Conservation (phyloP, 2,329 filamentous ascomycete species). For the Fusarium graminum region DNA sequence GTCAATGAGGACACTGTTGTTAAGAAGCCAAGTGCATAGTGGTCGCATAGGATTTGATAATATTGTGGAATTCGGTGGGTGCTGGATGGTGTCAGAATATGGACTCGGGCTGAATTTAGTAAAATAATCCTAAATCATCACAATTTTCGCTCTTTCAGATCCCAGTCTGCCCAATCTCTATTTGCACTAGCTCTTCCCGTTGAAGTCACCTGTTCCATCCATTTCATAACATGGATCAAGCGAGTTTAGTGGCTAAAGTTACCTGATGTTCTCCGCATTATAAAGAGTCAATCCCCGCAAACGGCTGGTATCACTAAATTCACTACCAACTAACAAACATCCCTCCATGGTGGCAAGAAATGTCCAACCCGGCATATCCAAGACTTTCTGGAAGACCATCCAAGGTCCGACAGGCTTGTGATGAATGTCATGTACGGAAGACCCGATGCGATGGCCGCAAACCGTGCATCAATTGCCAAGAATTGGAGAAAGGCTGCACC, state of each 20-base stretch:
- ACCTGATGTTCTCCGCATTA: constrained; percentile 13
- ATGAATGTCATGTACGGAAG: constrained; percentile 50
- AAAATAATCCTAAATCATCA: neutral
- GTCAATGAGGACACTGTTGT: constrained; percentile 35
- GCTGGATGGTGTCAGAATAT: neutral
- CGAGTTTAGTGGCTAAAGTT: too few relatives aligned
- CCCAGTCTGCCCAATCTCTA: neutral
- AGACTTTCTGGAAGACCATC: neutral
- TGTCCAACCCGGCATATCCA: neutral
- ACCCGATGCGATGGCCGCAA: constrained; percentile 49
- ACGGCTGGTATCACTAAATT: neutral
- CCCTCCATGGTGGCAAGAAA: neutral
- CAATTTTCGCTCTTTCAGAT: neutral
- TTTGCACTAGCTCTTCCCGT: neutral
- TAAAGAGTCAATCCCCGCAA: constrained; percentile 26
- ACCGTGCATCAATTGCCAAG: constrained; percentile 49
- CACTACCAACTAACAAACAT: neutral
- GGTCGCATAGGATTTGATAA: neutral
- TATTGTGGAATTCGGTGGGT: neutral
- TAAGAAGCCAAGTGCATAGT: constrained; percentile 3
- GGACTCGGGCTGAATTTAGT: neutral
- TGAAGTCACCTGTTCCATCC: neutral
- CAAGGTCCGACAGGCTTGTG: constrained; percentile 48
- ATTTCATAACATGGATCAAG: neutral
- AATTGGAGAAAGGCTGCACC: constrained; percentile 39